phyloP scores from a whole-genome alignment of 306 rosid species.

The Lathyrus aphaca region DNA sequence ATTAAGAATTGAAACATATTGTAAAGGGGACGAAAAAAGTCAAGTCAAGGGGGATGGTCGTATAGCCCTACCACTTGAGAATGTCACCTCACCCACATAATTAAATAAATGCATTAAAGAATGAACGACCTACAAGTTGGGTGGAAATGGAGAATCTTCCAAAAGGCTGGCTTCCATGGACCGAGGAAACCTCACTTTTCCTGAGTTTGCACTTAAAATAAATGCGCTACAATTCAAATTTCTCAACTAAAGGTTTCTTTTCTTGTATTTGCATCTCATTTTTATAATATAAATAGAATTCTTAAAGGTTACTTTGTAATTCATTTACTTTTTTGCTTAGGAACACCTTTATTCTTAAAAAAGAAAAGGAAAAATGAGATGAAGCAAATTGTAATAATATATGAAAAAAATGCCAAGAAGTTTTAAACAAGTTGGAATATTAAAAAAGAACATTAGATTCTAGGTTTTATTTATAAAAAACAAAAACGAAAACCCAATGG shows the following conservation, averaged over 20 bases:
- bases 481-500: background rate
- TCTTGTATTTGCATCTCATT: background rate
- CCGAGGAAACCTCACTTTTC: slow-evolving; percentile 33
- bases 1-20: background rate
- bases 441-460: background rate
- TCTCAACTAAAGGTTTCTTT: background rate
- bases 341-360: no score
- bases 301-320: no score
- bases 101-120: slow-evolving; percentile 3
- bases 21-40: slow-evolving; percentile 37
- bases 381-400: background rate
- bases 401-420: background rate
- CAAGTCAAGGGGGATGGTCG: slow-evolving; percentile 41
- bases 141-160: slow-evolving; percentile 36
- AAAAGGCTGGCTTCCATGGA: slow-evolving; percentile 37
- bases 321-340: no score
- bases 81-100: slow-evolving; percentile 28
- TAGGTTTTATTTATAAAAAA: background rate
- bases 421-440: background rate
- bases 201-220: background rate
- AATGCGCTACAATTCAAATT: background rate
- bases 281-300: no score
- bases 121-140: background rate
- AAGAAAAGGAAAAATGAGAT: no score
- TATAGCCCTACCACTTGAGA: slow-evolving; percentile 45